Evolutionary conservation across 352 stramenopile species (phyloP), one percentile per base, ranked within the genome.

Genomic region (Globisporangium takayamanum): DNA sequence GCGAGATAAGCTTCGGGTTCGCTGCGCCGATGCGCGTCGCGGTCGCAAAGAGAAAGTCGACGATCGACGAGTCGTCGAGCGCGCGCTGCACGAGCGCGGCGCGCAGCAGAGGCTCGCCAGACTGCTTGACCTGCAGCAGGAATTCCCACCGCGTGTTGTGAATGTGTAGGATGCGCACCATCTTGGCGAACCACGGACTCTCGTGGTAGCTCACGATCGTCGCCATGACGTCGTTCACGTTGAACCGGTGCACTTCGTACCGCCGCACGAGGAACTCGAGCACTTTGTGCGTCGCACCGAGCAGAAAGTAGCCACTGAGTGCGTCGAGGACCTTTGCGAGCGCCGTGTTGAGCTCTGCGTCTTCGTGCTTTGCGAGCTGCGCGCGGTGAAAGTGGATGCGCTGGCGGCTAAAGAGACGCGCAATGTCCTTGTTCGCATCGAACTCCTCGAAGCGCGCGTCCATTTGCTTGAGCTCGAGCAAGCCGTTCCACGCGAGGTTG

Each of bases 231-330:
- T 73, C 72, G 66, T 96, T 81, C 44, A 96, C 82, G 50, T 96
- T 95, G 63, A 80, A 88, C 6, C 77, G 81, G 61, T 96, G 88
- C 28, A 96, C 66, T 55, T 95, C 82, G 55, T 93, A 96, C n/a
- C 81, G 80, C 14, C 88, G 83, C 55, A 96, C 80, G 59, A 96
- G 73, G 57, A 93, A 96, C 68, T 96, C 88, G 63, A 96, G 71
- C 52, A 95, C 83, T 63, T 96, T 94, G 66, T 96, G 88, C 4
- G 83, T 66, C 5, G 86, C 79, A 12, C 70, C 65, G 14, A 94
- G 67, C 39, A 96, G 55, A 59, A 94, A 94, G 58, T 92, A 94
- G 5, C 70, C 69, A 54, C 84, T 96, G 33, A 96, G 70, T n/a
- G 82, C 80, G 55, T 93, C 82, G 20, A 96, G 68, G 22, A 96